Base-by-base conservation (phyloP, 305 asterid genomes). In the Fraxinus ornus region DNA sequence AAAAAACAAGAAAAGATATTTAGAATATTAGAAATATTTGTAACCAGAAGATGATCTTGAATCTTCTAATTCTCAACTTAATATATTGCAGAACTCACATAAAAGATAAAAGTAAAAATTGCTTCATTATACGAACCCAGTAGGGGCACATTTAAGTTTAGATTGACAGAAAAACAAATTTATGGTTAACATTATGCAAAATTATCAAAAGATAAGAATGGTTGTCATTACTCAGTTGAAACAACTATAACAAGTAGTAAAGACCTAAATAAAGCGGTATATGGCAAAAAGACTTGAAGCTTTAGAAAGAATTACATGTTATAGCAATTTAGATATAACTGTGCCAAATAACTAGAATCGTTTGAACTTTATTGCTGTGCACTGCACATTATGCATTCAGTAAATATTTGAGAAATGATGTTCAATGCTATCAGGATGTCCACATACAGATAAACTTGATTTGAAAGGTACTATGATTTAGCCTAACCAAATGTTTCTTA, bases 41-140 rank as follows among this genome's bases (percentile, higher is more conserved):
- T 8, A 64, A 64, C 12, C 28, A 79, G 77, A 72, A 81, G 26
- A 72, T 44, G 33, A 81, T 82, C 62, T 49, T 62, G 35, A 64
- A 2, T 41, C 35, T 47, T 70, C 80, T 82, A 30, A 76, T 72
- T 76, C 39, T 28, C 13, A 28, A 73, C 32, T 52, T 17, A 78
- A 33, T 81, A 64, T 79, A 82, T 64, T 78, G 55, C 55, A 37
- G 68, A 80, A 37, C n/a, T 79, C 35, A 72, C 52, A 77, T 12
- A 19, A 26, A 75, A 78, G 64, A 62, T 24, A 47, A 52, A 4
- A 36, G 49, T 13, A 35, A 49, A 39, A 73, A 37, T 3, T 39
- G 8, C 4, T 37, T 78, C 52, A 73, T n/a, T 79, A 57, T 13
- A 83, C 77, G 68, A 26, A n/a, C 60, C 57, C 70, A 2, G 36